phyloP scores from a whole-genome alignment of 1,284 basidiomycete species.

The Chalciporus sp. region DNA sequence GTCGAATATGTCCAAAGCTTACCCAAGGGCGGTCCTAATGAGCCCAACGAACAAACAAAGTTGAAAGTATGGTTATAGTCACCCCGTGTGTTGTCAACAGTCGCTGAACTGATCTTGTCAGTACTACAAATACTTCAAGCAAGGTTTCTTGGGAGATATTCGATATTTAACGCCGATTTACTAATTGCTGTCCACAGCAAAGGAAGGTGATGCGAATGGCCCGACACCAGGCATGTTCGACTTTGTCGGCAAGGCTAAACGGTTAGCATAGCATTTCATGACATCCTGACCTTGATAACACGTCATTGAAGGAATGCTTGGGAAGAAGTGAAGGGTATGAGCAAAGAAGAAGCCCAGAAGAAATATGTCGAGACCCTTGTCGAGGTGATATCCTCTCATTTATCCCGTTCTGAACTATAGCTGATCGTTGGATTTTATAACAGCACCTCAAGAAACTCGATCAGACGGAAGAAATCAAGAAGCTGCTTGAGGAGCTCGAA shows the following conservation, averaged over 20 bases:
- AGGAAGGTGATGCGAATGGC: conserved; percentile 71
- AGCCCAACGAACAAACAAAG: conserved; percentile 77
- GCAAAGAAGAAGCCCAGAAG: conserved; percentile 69
- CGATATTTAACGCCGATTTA: neutral
- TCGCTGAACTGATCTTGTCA: conserved; percentile 36
- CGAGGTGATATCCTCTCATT: conserved; percentile 49
- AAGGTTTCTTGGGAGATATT: conserved; percentile 52
- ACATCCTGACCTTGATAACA: conserved; percentile 10
- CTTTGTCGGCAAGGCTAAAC: conserved; percentile 83
- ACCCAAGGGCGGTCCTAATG: conserved; percentile 77
- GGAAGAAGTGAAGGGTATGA: conserved; percentile 71
- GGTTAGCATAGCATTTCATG: conserved; percentile 47
- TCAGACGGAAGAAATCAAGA: conserved; percentile 55
- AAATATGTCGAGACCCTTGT: conserved; percentile 77
- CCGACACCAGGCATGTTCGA: conserved; percentile 72
- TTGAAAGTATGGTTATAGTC: conserved; percentile 60
- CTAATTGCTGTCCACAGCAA: conserved; percentile 50
- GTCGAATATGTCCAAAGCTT: conserved; percentile 69
- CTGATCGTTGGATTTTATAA: neutral
- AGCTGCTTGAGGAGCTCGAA: conserved; percentile 62
- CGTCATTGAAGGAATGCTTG: conserved; percentile 72
- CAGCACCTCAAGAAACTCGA: conserved; percentile 48
- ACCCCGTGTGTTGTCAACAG: conserved; percentile 3
- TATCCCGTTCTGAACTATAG: neutral
- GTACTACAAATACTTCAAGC: conserved; percentile 95